Percentiles rank a stretch among this genome's conserved stretches.
Conservation (phyloP, 768 basidiomycete genomes). For the Leccinum truebloodii region DNA sequence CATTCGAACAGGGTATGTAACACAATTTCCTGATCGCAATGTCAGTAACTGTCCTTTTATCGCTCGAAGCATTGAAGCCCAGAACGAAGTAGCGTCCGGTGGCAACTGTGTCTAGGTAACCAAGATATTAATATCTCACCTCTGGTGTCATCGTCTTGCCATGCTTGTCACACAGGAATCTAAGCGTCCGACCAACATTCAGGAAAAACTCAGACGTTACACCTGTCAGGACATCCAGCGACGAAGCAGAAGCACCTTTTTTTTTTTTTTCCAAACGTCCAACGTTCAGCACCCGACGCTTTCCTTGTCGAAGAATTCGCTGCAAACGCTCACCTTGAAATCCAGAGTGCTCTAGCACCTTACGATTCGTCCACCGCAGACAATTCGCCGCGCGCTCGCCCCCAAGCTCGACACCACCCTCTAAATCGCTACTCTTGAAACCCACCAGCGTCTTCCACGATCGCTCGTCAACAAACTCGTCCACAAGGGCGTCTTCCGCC, state of each 20-base stretch:
- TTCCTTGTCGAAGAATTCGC: neutral
- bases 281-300: constrained; percentile 6
- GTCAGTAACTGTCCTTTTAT: constrained; percentile 10
- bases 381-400: constrained; percentile 62
- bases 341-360: constrained; percentile 85
- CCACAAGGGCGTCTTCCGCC: constrained; percentile 30
- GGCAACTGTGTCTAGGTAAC: neutral
- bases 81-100: neutral
- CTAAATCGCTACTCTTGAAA: constrained; percentile 10
- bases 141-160: constrained; percentile 79
- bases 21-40: constrained; percentile 76
- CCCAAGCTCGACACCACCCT: constrained; percentile 52
- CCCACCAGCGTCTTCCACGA: constrained; percentile 50
- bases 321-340: constrained; percentile 73
- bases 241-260: constrained; percentile 69
- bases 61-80: neutral
- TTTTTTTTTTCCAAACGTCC: neutral
- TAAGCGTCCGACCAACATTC: constrained; percentile 86
- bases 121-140: constrained; percentile 48
- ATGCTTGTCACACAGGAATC: constrained; percentile 81
- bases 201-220: constrained; percentile 79
- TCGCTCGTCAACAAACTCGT: constrained; percentile 52
- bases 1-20: constrained; percentile 90
- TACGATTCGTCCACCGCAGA: constrained; percentile 68
- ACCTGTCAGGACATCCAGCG: constrained; percentile 75